Evolutionary conservation across 2,329 filamentous ascomycete species (phyloP).

Genomic region (Colletotrichum australisinense): DNA sequence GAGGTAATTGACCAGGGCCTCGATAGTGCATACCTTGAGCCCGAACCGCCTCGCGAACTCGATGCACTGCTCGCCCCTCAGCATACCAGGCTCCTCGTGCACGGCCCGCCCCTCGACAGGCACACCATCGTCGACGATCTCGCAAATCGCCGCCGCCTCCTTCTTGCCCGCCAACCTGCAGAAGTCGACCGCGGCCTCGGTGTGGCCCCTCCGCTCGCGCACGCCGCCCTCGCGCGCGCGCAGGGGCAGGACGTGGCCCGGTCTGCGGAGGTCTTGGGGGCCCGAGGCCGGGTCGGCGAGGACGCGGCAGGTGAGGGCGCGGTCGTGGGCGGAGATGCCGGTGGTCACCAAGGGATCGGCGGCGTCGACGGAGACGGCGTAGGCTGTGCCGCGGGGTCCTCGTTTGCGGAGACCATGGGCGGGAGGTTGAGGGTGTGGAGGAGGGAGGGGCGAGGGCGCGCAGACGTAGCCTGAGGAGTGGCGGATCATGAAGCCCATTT

Average conservation of each 20-base stretch:
- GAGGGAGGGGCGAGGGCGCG: conserved; percentile 80
- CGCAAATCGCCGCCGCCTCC: conserved; percentile 85
- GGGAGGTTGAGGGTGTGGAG: conserved; percentile 81
- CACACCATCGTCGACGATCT: conserved; percentile 89
- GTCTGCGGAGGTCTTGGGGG: conserved; percentile 76
- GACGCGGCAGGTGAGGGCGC: conserved; percentile 81
- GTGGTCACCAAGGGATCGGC: conserved; percentile 80
- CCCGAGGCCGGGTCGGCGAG: conserved; percentile 76
- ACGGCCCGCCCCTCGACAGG: conserved; percentile 76
- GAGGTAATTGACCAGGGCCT: conserved; percentile 84
- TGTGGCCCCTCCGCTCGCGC: conserved; percentile 83
- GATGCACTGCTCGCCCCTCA: conserved; percentile 89
- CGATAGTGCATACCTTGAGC: conserved; percentile 94
- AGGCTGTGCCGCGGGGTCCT: conserved; percentile 93
- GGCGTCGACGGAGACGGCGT: conserved; percentile 90
- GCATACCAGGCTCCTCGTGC: conserved; percentile 81
- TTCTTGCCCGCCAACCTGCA: conserved; percentile 85
- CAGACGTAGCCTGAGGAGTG: conserved; percentile 93
- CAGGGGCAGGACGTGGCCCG: conserved; percentile 91
- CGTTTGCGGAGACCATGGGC: conserved; percentile 81
- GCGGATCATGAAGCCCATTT: conserved; percentile 97
- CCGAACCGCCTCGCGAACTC: conserved; percentile 90
- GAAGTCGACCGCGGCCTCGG: conserved; percentile 92
- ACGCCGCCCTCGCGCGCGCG: conserved; percentile 84
- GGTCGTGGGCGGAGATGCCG: conserved; percentile 90